Evolutionary conservation across 371 early-diverging fungal species (phyloP), one percentile per base, ranked within the genome.

Genomic region (Actinomucor elegans): DNA sequence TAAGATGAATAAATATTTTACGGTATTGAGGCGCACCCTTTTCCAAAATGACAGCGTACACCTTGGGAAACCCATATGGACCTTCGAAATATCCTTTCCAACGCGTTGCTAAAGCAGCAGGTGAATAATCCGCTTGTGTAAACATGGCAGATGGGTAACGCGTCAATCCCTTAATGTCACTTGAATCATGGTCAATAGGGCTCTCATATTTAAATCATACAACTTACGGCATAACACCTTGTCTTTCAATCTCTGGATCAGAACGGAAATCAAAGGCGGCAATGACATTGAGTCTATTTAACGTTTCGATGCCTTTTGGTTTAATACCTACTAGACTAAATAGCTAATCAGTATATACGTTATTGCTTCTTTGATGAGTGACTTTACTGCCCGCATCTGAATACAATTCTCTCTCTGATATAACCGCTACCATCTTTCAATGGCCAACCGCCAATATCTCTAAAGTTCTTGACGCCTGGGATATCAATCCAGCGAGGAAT

Each of bases 81-180:
- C 84, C 84, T 43, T 80, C 76, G 33, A 81, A 71, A 52, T 84
- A 84, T 26, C 82, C 77, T 34, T 79, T 66, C 71, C 81, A 86
- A 32, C 83, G 77, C 28, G 69, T 45, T 10, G 79, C 83, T 37
- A 86, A 61, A 36, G 79, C 79, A n/a, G 75, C 78, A 28, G 86
- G 86, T 0, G 82, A 81, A 59, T 81, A 83, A 45, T 84, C 86
- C 18, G 64, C 70, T 29, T 79, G 74, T 9, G 69, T 67, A 52
- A 86, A 84, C 33, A 84, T 74, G 7, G 86, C 83, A 1, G 69
- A 77, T 32, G 77, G 80, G 24, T 74, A 73, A 6, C 79, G 65
- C 12, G 51, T 63, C 14, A 73, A 18, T 0, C 73, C 75, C 12
- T 50, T 23, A 32, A 77, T 67, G 4, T 38, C 61, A 27, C 77